phyloP scores from a whole-genome alignment of 345 rosid genomes.

The Populus nigra region DNA sequence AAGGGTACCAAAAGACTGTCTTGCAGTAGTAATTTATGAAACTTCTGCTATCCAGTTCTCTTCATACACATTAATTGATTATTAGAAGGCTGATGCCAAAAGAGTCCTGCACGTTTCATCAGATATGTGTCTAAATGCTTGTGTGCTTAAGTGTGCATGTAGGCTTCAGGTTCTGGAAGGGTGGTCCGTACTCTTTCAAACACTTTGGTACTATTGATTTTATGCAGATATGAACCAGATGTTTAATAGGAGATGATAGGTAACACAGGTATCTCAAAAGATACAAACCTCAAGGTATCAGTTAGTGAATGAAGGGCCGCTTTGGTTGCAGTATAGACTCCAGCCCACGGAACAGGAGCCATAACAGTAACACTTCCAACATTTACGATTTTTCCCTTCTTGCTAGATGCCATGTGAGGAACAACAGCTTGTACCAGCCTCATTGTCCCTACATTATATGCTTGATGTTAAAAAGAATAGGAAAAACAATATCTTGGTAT shows the following conservation, averaged over 20 bases:
- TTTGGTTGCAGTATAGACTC: constrained; percentile 79
- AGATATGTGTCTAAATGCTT: too few relatives aligned
- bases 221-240: background rate
- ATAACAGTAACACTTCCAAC: constrained; percentile 62
- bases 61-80: background rate
- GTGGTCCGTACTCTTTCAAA: background rate
- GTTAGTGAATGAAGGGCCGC: constrained; percentile 82
- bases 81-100: background rate
- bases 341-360: constrained; percentile 73
- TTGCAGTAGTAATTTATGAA: background rate
- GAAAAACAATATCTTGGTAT: background rate
- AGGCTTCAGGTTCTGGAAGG: background rate
- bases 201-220: background rate
- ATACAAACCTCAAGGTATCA: constrained; percentile 67
- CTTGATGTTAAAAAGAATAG: background rate
- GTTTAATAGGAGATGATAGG: background rate
- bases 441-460: constrained; percentile 48
- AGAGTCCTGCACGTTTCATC: background rate
- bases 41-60: background rate
- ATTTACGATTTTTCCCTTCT: constrained; percentile 67
- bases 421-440: constrained; percentile 85
- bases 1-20: background rate
- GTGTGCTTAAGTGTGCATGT: background rate
- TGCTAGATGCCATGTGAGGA: constrained; percentile 79
- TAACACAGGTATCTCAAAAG: background rate